phyloP scores from a whole-genome alignment of 73 alveolate species.

The Loxodes magnus region DNA sequence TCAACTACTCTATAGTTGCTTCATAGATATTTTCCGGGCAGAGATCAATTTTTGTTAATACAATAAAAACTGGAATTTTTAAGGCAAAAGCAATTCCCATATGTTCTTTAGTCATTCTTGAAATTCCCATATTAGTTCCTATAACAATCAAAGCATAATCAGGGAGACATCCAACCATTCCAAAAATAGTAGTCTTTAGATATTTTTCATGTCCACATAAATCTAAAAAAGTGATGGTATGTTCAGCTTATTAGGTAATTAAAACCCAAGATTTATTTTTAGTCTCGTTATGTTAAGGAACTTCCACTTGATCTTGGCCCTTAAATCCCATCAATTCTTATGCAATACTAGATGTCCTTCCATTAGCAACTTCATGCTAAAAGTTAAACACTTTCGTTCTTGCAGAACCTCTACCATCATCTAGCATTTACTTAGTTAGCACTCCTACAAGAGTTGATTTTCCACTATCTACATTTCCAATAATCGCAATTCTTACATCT shows the following conservation, averaged over 20 bases:
- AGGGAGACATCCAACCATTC: slow-evolving; percentile 86
- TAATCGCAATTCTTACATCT: slow-evolving; percentile 6
- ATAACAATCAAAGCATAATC: slow-evolving; percentile 92
- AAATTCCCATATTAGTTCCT: slow-evolving; percentile 93
- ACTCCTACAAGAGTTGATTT: slow-evolving; percentile 89
- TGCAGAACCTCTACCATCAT: slow-evolving; percentile 97
- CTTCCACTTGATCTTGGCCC: slow-evolving; percentile 41
- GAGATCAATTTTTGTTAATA: slow-evolving; percentile 90
- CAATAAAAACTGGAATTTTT: slow-evolving; percentile 88
- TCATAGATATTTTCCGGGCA: slow-evolving; percentile 91
- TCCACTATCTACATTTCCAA: slow-evolving; percentile 85
- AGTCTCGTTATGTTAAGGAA: slow-evolving; percentile 40
- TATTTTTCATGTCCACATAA: slow-evolving; percentile 99
- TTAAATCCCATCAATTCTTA: slow-evolving; percentile 87
- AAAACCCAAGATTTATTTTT: slow-evolving; percentile 76
- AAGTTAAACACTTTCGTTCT: slow-evolving; percentile 84
- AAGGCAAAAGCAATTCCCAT: slow-evolving; percentile 86
- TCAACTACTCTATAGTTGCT: slow-evolving; percentile 55
- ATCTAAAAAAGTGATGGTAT: slow-evolving; percentile 76
- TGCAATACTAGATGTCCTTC: slow-evolving; percentile 89
- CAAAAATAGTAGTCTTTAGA: slow-evolving; percentile 97
- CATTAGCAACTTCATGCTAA: slow-evolving; percentile 91
- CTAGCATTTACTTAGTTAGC: slow-evolving; percentile 79
- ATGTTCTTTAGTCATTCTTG: slow-evolving; percentile 96
- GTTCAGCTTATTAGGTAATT: slow-evolving; percentile 52